These are phyloP conservation scores for Clarireedia paspali DNA, from an alignment of 2,329 filamentous ascomycete species.

Conservation along the genomic window DNA sequence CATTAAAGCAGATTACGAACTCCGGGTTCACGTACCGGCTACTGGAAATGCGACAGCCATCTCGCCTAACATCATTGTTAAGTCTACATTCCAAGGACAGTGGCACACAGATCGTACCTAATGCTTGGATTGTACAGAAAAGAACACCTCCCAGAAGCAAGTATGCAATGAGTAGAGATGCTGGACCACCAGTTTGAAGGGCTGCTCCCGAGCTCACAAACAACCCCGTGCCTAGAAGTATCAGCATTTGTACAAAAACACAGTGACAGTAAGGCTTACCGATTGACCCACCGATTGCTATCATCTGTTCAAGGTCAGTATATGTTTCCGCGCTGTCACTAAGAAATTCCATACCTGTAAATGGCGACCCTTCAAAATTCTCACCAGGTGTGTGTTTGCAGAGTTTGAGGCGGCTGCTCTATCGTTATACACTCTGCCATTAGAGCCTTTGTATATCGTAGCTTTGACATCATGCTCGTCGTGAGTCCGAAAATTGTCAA, in stretches of 20 bases:
- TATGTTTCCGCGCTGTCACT: background rate
- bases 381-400: slow-evolving; percentile 64
- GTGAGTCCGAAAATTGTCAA: slow-evolving; percentile 24
- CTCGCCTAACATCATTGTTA: slow-evolving; percentile 49
- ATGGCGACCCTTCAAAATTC: slow-evolving; percentile 75
- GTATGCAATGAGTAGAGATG: slow-evolving; percentile 72
- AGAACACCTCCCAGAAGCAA: slow-evolving; percentile 74
- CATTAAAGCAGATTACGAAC: background rate
- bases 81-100: background rate
- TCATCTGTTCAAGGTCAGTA: slow-evolving; percentile 60
- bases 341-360: slow-evolving; percentile 32
- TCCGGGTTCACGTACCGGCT: slow-evolving; percentile 48
- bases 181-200: slow-evolving; percentile 66
- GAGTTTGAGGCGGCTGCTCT: slow-evolving; percentile 56
- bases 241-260: background rate
- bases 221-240: slow-evolving; percentile 61
- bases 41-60: slow-evolving; percentile 87
- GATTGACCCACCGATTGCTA: slow-evolving; percentile 89
- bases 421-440: slow-evolving; percentile 47
- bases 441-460: slow-evolving; percentile 12
- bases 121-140: slow-evolving; percentile 83
- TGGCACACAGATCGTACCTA: slow-evolving; percentile 31
- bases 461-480: slow-evolving; percentile 14
- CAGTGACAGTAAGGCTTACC: slow-evolving; percentile 40
- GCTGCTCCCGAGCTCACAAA: slow-evolving; percentile 78